Percentiles rank a stretch among this genome's conserved stretches.
Conservation (phyloP, 345 rosid genomes). For the Hevea brasiliensis region DNA sequence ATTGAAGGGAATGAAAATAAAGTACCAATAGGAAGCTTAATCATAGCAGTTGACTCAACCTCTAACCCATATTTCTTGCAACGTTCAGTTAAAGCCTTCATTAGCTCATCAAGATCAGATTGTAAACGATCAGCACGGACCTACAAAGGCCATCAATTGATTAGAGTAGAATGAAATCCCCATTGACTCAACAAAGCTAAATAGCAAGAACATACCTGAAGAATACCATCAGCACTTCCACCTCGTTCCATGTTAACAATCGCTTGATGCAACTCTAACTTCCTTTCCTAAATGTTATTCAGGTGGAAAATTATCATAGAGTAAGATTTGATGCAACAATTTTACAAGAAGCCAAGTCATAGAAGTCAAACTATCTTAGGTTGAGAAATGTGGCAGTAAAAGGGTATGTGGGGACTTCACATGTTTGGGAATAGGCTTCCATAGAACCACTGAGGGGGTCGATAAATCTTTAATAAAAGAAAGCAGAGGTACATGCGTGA, state of each 20-base stretch:
- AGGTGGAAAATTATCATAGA: neutral
- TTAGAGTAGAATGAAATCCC: slow-evolving; percentile 21
- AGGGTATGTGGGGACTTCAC: too few relatives aligned
- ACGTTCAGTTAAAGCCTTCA: slow-evolving; percentile 74
- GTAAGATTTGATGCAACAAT: neutral
- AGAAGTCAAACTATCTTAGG: too few relatives aligned
- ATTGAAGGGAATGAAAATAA: slow-evolving; percentile 9
- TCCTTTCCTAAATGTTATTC: slow-evolving; percentile 60
- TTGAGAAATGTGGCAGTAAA: too few relatives aligned
- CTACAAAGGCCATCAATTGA: slow-evolving; percentile 41
- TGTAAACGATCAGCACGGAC: slow-evolving; percentile 96
- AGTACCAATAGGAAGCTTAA: slow-evolving; percentile 88
- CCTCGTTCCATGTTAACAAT: slow-evolving; percentile 86
- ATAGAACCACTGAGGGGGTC: too few relatives aligned
- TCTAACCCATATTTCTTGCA: slow-evolving; percentile 85
- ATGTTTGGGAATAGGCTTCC: too few relatives aligned
- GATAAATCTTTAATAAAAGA: too few relatives aligned
- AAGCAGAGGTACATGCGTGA: too few relatives aligned
- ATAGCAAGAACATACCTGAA: slow-evolving; percentile 58
- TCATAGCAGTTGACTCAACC: slow-evolving; percentile 66
- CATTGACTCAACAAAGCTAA: slow-evolving; percentile 12
- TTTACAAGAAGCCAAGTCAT: too few relatives aligned
- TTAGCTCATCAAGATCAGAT: slow-evolving; percentile 88
- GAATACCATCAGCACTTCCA: slow-evolving; percentile 95
- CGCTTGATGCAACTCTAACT: slow-evolving; percentile 81